These are phyloP conservation scores for Parastagonospora avenae DNA, from an alignment of 2,329 filamentous ascomycete species.

Conservation along the genomic window DNA sequence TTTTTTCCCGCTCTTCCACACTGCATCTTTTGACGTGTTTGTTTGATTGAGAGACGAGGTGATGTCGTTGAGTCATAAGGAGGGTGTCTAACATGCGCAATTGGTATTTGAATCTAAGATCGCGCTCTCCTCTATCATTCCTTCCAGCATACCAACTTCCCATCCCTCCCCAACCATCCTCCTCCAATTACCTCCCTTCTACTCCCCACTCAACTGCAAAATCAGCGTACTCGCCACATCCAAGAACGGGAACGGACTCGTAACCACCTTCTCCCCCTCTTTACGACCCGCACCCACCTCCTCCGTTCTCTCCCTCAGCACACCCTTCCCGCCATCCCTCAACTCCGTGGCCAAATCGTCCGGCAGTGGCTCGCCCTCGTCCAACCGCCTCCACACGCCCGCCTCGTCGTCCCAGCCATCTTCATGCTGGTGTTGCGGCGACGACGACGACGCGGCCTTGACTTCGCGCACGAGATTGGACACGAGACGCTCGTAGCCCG, in stretches of 20 bases:
- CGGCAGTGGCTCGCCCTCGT: conserved; percentile 38
- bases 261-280: conserved; percentile 88
- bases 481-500: conserved; percentile 90
- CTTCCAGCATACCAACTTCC: too few relatives aligned
- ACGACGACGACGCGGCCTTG: conserved; percentile 28
- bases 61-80: too few relatives aligned
- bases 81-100: too few relatives aligned
- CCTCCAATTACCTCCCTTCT: neutral
- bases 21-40: too few relatives aligned
- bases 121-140: too few relatives aligned
- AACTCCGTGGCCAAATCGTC: conserved; percentile 37
- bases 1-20: too few relatives aligned
- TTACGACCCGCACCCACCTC: conserved; percentile 56
- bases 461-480: conserved; percentile 49
- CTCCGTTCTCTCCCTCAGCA: conserved; percentile 47
- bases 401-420: conserved; percentile 43
- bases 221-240: conserved; percentile 92
- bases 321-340: conserved; percentile 39
- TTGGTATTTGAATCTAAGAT: too few relatives aligned
- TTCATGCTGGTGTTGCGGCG: conserved; percentile 22
- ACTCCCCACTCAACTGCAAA: conserved; percentile 71
- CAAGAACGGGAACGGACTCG: conserved; percentile 92
- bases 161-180: too few relatives aligned
- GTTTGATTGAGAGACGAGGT: too few relatives aligned
- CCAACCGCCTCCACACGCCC: conserved; percentile 41